Conservation (phyloP, 2,329 filamentous ascomycete genomes). For the Bipolaris cookei region DNA sequence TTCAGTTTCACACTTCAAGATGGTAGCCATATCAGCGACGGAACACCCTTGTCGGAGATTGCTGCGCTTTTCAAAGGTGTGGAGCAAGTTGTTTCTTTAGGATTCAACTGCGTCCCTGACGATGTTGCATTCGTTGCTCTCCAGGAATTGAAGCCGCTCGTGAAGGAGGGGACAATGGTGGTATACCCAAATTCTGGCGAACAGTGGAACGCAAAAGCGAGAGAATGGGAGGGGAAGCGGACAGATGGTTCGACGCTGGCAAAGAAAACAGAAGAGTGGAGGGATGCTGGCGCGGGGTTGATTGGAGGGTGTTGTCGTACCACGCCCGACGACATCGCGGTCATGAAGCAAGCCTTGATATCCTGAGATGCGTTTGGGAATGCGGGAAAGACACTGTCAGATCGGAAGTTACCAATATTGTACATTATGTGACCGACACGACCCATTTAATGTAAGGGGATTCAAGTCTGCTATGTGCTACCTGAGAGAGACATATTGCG, state of each 20-base stretch:
- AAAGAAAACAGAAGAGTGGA: constrained; percentile 43
- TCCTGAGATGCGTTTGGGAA: neutral
- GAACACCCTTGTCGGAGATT: constrained; percentile 48
- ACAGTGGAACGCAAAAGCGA: constrained; percentile 52
- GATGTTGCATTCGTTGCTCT: constrained; percentile 45
- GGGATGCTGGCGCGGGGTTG: constrained; percentile 48
- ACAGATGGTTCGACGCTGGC: constrained; percentile 32
- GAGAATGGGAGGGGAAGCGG: constrained; percentile 45
- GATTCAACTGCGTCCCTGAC: constrained; percentile 55
- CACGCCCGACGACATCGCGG: constrained; percentile 50
- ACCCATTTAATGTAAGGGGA: neutral
- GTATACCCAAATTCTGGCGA: constrained; percentile 58
- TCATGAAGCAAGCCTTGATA: constrained; percentile 38
- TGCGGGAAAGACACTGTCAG: neutral
- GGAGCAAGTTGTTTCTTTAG: constrained; percentile 50
- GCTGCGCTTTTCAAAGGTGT: constrained; percentile 35
- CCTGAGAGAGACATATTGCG: neutral
- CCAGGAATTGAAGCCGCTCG: constrained; percentile 35
- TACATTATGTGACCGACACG: too few species aligned
- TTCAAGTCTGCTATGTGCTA: neutral
- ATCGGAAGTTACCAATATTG: neutral
- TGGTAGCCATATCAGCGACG: constrained; percentile 50
- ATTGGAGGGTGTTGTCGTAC: constrained; percentile 58
- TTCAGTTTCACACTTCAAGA: constrained; percentile 52
- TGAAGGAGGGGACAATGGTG: constrained; percentile 44